A percentile compares a stretch with the other conserved stretches of the same genome.
phyloP scores from a whole-genome alignment of 495 filamentous ascomycete genomes.

The Hypoxylon cercidicola region DNA sequence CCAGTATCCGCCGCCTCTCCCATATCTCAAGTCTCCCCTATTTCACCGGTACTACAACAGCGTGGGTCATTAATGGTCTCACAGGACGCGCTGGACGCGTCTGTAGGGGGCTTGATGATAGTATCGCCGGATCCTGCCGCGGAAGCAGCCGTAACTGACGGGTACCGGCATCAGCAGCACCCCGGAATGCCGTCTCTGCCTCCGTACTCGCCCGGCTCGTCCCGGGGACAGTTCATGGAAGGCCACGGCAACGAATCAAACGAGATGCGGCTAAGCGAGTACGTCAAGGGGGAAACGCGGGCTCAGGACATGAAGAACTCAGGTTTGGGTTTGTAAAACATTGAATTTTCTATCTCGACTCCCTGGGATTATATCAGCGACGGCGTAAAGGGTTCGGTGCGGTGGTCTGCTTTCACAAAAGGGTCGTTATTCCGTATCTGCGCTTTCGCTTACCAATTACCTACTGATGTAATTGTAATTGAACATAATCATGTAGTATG shows the following conservation, averaged over 20 bases:
- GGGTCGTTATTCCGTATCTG: background rate
- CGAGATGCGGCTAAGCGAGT: conserved; percentile 52
- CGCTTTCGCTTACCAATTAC: conserved; percentile 1
- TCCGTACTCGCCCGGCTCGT: conserved; percentile 34
- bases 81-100: conserved; percentile 22
- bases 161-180: conserved; percentile 35
- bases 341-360: too few relatives aligned
- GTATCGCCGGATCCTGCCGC: conserved; percentile 36
- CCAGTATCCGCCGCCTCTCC: conserved; percentile 35
- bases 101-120: conserved; percentile 25
- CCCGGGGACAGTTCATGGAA: conserved; percentile 44
- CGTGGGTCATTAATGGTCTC: conserved; percentile 20
- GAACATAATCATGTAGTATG: conserved; percentile 14
- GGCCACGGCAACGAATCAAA: conserved; percentile 51
- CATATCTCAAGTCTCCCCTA: conserved; percentile 35
- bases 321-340: conserved; percentile 27
- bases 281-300: conserved; percentile 52
- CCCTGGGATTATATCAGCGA: conserved; percentile 23
- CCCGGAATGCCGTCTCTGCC: conserved; percentile 38
- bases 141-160: conserved; percentile 50
- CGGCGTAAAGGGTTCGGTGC: conserved; percentile 18
- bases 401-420: background rate
- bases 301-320: conserved; percentile 53
- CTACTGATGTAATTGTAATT: background rate
- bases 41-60: conserved; percentile 22